These are phyloP conservation scores for Saccharomycopsis hybrid DNA, from an alignment of 1,139 yeast genomes.

Conservation along the genomic window DNA sequence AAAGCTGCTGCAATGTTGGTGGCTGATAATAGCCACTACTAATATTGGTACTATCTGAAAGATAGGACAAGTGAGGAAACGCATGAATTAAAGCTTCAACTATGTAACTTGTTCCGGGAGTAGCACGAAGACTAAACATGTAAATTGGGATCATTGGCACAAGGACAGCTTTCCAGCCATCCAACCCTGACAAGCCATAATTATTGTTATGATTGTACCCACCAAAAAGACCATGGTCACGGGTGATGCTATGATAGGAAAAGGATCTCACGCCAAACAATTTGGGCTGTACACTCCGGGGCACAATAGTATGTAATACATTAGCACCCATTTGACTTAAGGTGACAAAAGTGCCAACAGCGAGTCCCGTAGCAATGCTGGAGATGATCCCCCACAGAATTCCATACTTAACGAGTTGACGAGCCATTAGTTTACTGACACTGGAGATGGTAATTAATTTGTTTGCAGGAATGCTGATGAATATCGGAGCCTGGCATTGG, in stretches of 20 bases:
- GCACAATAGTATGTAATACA: conserved; percentile 25
- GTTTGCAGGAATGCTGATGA: conserved; percentile 27
- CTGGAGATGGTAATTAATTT: conserved; percentile 25
- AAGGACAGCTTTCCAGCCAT: conserved; percentile 12
- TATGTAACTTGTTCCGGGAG: no score
- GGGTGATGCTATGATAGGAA: no score
- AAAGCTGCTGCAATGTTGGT: no score
- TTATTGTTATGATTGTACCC: not conserved
- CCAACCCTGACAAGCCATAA: conserved; percentile 13
- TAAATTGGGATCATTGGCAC: conserved; percentile 25
- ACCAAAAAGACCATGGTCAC: no score
- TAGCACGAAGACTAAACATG: conserved; percentile 22
- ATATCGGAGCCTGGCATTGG: conserved; percentile 36
- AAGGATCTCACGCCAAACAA: conserved; percentile 31
- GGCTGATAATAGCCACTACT: no score
- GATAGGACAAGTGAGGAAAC: no score
- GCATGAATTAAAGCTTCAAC: no score
- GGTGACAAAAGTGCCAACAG: conserved; percentile 27
- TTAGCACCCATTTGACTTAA: conserved; percentile 30
- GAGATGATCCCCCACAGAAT: conserved; percentile 21
- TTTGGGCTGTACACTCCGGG: conserved; percentile 29
- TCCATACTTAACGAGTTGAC: conserved; percentile 23
- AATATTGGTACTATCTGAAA: no score
- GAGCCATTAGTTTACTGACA: conserved; percentile 24
- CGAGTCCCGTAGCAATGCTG: conserved; percentile 22